Evolutionary conservation across 2,329 filamentous ascomycete species (phyloP), one percentile per base, ranked within the genome.

Genomic region (Aspergillus neotritici): DNA sequence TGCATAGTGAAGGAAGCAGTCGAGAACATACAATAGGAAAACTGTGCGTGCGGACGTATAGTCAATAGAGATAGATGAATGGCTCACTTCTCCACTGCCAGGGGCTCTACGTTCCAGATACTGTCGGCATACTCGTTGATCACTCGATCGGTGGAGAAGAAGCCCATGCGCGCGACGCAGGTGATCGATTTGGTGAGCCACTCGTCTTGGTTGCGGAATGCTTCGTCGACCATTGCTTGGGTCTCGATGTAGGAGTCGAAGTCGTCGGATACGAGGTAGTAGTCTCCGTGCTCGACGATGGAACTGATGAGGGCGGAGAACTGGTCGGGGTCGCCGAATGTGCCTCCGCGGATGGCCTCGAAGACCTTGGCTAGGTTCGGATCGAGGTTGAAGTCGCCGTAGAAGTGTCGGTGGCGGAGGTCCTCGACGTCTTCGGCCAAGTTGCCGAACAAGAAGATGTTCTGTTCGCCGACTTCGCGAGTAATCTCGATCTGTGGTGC

Each of bases 391-490:
- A 94, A 87, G 32, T 80, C 73, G 50, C 86, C 84, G 69, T 95
- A 97, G 53, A 83, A 84, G 73, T 97, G 91, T 14, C 78, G 75
- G 69, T 97, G 89, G 37, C 93, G 90, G 43, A 98, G 82, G 54
- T 97, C 91, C 59, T 97, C 93, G 32, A 98, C 93, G 56, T 97
- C 89, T 67, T 98, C 93, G 43, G 93, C 83, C 14, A 98, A 79
- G 65, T 91, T 95, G 48, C 93, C 93, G 64, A 98, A 97, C 56
- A 98, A 80, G 82, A 98, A 98, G 65, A 98, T 96, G 71, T 97
- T 97, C 64, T 88, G 83, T 62, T 97, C 89, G 58, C 90, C 87
- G 61, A 97, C 87, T 69, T 98, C 93, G 46, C 93, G 88, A 3
- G 93, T 97, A 63, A 97, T 97, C 73, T 96, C 90, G 66, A 95